These are phyloP conservation scores for Talaromyces stipitatus DNA, from an alignment of 495 filamentous ascomycete genomes.

Conservation along the genomic window DNA sequence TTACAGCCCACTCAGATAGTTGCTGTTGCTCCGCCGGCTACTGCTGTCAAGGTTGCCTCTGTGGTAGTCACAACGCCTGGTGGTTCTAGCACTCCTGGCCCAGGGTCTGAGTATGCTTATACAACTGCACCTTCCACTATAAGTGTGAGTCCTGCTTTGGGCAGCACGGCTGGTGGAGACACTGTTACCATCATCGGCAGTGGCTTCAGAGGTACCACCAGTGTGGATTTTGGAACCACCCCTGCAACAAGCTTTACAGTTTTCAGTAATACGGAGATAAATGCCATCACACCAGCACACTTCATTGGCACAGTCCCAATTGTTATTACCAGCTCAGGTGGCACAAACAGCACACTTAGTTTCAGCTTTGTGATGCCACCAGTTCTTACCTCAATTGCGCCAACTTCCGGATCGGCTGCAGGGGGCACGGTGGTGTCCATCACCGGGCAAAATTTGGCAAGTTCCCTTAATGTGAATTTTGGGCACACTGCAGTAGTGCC, in stretches of 20 bases:
- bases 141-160: background rate
- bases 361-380: background rate
- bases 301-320: background rate
- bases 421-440: background rate
- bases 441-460: background rate
- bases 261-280: background rate
- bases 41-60: background rate
- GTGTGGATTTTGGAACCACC: background rate
- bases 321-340: background rate
- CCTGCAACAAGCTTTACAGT: background rate
- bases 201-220: background rate
- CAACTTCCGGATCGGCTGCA: background rate
- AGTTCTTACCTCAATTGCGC: background rate
- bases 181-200: background rate
- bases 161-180: background rate
- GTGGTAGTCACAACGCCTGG: background rate
- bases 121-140: background rate
- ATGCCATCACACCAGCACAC: background rate
- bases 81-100: background rate
- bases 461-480: background rate
- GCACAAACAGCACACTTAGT: background rate
- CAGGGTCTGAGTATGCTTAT: background rate
- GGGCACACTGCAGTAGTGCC: background rate
- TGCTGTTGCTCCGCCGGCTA: background rate
- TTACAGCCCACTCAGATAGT: background rate